Percentiles rank a stretch among this genome's conserved stretches.
These are phyloP conservation scores for Ensete glaucum DNA, from an alignment of 176 grass and related monocot genomes.

Conservation along the genomic window DNA sequence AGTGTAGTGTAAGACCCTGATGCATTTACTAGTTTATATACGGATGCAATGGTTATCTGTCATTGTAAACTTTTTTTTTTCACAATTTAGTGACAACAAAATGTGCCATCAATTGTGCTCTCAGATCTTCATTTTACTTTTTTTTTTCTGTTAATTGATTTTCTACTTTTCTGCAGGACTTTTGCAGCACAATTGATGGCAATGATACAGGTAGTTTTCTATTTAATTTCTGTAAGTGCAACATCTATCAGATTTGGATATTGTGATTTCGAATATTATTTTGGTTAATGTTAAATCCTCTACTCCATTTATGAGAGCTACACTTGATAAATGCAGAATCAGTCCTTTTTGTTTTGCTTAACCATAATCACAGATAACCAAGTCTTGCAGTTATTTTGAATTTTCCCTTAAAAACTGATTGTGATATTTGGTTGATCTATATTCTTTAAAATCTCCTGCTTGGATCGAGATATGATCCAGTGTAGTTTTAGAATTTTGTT, in stretches of 20 bases:
- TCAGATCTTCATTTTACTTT: neutral
- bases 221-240: conserved; percentile 6
- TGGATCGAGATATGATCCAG: neutral
- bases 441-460: neutral
- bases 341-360: neutral
- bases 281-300: too few relatives aligned
- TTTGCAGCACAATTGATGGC: conserved; percentile 4
- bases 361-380: neutral
- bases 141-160: conserved; percentile 8
- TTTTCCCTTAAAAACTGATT: neutral
- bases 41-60: neutral
- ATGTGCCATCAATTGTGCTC: too few relatives aligned
- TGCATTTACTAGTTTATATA: neutral
- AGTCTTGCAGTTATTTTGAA: neutral
- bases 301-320: neutral
- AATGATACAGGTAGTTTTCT: conserved; percentile 21
- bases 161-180: conserved; percentile 17
- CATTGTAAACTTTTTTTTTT: neutral
- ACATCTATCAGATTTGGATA: neutral
- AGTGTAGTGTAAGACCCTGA: conserved; percentile 66
- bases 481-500: neutral
- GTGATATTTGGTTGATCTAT: neutral
- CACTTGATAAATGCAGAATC: neutral
- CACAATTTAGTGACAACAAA: too few relatives aligned
- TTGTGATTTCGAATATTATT: neutral